Evolutionary conservation across 352 stramenopile genomes (phyloP).

Genomic region (Phytophthora podocarpi): DNA sequence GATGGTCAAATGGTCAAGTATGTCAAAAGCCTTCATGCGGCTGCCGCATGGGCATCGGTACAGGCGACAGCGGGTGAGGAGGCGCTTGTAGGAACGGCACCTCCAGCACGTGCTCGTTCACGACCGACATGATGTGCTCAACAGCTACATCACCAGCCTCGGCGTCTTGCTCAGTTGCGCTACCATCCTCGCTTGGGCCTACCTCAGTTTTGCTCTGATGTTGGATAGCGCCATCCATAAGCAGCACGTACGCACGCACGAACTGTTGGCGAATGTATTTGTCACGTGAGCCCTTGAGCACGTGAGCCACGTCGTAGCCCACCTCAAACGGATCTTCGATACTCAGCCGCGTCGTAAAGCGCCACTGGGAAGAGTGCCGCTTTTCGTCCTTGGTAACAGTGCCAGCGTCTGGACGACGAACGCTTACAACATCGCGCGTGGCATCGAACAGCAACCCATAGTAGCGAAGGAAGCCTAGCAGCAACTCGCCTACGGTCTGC

Average conservation of each 20-base stretch:
- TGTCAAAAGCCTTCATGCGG: constrained; percentile 29
- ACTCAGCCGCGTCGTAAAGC: constrained; percentile 75
- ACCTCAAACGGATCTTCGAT: constrained; percentile 99
- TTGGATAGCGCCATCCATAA: constrained; percentile 53
- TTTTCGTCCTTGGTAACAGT: constrained; percentile 82
- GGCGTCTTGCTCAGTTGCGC: background rate
- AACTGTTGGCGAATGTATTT: constrained; percentile 89
- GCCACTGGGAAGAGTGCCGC: constrained; percentile 66
- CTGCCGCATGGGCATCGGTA: constrained; percentile 18
- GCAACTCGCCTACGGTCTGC: constrained; percentile 62
- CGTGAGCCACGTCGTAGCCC: constrained; percentile 97
- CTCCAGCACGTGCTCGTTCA: constrained; percentile 50
- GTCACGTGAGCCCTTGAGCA: constrained; percentile 91
- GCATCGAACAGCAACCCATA: constrained; percentile 78
- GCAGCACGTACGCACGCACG: constrained; percentile 66
- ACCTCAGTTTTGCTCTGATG: constrained; percentile 17
- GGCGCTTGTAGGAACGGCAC: constrained; percentile 46
- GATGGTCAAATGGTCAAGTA: constrained; percentile 18
- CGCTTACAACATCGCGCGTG: constrained; percentile 65
- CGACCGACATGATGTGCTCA: constrained; percentile 38
- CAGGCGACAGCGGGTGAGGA: constrained; percentile 27
- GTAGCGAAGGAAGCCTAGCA: constrained; percentile 80
- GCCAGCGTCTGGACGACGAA: constrained; percentile 59
- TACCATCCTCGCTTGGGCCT: background rate
- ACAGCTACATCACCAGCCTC: constrained; percentile 20